Evolutionary conservation across 352 stramenopile species (phyloP).

Genomic region (Phytophthora vignae): DNA sequence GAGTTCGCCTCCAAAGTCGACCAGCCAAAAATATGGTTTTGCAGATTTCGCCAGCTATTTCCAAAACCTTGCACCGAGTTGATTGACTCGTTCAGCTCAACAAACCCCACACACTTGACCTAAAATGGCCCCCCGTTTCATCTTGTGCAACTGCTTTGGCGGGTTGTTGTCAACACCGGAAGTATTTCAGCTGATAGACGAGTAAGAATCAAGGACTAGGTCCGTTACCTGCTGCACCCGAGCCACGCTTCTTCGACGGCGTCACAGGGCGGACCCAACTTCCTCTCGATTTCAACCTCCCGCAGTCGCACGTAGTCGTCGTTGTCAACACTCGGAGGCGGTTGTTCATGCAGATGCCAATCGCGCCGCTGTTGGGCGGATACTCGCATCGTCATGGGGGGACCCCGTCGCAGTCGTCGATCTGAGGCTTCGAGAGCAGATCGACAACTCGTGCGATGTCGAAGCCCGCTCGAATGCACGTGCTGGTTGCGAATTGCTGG

Average conservation of each 20-base stretch:
- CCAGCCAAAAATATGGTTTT: constrained; percentile 24
- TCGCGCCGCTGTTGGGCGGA: not conserved
- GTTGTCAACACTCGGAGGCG: constrained; percentile 25
- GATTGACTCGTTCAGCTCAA: not conserved
- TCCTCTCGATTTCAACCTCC: constrained; percentile 26
- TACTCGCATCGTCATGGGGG: constrained; percentile 15
- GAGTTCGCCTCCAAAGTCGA: not conserved
- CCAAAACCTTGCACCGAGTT: not conserved
- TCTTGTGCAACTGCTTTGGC: not conserved
- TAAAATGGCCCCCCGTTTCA: too few species aligned
- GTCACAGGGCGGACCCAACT: constrained; percentile 25
- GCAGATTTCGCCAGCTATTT: constrained; percentile 4
- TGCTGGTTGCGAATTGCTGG: constrained; percentile 3
- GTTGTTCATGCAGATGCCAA: constrained; percentile 43
- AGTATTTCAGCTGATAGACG: not conserved
- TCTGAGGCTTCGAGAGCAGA: not conserved
- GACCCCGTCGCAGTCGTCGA: constrained; percentile 14
- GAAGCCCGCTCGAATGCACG: constrained; percentile 9
- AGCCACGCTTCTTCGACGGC: constrained; percentile 21
- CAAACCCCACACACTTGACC: not conserved
- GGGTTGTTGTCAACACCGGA: not conserved
- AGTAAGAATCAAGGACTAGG: not conserved
- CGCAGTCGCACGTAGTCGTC: constrained; percentile 18
- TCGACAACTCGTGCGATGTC: not conserved
- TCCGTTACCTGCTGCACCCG: constrained; percentile 18